phyloP scores from a whole-genome alignment of 257 asterid species.

The Plantago elongata region DNA sequence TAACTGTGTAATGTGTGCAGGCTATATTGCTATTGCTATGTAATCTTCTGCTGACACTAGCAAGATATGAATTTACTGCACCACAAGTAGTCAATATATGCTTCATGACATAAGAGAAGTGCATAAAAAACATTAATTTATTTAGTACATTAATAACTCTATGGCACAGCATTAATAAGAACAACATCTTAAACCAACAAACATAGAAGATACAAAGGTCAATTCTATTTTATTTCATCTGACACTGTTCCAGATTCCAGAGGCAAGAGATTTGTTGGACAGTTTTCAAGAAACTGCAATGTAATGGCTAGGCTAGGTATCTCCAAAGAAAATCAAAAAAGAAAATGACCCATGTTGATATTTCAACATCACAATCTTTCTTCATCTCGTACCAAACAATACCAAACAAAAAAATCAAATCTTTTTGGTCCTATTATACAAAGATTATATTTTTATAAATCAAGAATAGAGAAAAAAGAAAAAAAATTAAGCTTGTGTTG shows the following conservation, averaged over 20 bases:
- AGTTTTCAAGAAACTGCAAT: constrained; percentile 10
- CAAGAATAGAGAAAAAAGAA: too few relatives aligned
- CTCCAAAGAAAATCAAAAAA: background rate
- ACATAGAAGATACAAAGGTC: constrained; percentile 35
- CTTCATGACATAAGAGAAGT: too few relatives aligned
- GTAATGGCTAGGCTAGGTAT: background rate
- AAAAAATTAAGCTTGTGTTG: too few relatives aligned
- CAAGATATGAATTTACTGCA: too few relatives aligned
- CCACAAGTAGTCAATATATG: too few relatives aligned
- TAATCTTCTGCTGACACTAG: too few relatives aligned
- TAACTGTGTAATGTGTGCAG: too few relatives aligned
- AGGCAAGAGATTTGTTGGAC: constrained; percentile 34
- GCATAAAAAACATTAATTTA: too few relatives aligned
- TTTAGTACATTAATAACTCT: background rate
- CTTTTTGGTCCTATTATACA: background rate
- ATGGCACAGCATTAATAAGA: constrained; percentile 26
- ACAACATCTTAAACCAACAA: constrained; percentile 16
- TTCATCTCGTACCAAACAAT: too few relatives aligned
- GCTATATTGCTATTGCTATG: too few relatives aligned
- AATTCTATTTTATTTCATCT: constrained; percentile 32
- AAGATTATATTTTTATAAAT: too few relatives aligned
- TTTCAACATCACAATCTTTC: constrained; percentile 27
- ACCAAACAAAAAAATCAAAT: constrained; percentile 1
- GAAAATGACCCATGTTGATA: constrained; percentile 20
- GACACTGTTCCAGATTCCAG: constrained; percentile 29